phyloP scores from a whole-genome alignment of 176 grass and related monocot species.

The Thinopyrum elongatum region DNA sequence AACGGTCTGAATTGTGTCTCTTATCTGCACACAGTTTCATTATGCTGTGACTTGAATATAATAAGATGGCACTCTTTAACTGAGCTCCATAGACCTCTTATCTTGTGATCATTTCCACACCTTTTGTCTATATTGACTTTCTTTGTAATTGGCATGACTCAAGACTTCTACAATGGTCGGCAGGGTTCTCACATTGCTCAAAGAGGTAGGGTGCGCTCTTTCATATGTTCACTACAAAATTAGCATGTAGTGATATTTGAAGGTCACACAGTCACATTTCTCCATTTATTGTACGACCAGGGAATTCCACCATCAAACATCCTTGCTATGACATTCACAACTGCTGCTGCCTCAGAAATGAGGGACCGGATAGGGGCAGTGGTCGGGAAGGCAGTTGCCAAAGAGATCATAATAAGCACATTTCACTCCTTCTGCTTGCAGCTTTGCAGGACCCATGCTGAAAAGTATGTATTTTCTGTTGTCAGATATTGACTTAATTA shows the following conservation, averaged over 20 bases:
- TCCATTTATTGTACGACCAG: constrained; percentile 37
- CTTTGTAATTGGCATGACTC: constrained; percentile 29
- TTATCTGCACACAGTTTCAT: neutral
- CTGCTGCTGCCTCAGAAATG: constrained; percentile 88
- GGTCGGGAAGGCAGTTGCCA: constrained; percentile 79
- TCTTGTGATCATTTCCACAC: neutral
- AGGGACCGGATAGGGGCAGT: constrained; percentile 76
- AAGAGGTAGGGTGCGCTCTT: constrained; percentile 64
- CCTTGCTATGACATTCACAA: constrained; percentile 98
- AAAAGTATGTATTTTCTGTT: constrained; percentile 60
- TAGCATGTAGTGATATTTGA: constrained; percentile 12
- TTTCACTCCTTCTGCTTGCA: constrained; percentile 97
- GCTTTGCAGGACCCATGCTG: constrained; percentile 84
- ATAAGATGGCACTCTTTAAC: neutral
- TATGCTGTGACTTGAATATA: neutral
- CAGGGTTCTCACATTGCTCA: constrained; percentile 81
- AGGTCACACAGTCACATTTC: constrained; percentile 22
- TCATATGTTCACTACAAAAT: constrained; percentile 14
- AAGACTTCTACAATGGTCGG: constrained; percentile 98
- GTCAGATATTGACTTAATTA: neutral
- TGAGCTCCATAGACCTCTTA: constrained; percentile 16
- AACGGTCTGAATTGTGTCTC: neutral
- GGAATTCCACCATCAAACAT: constrained; percentile 71
- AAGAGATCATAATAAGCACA: constrained; percentile 84
- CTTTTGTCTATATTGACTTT: constrained; percentile 16